phyloP scores from a whole-genome alignment of 1,139 yeast genomes.

The Taiozyma sp. region DNA sequence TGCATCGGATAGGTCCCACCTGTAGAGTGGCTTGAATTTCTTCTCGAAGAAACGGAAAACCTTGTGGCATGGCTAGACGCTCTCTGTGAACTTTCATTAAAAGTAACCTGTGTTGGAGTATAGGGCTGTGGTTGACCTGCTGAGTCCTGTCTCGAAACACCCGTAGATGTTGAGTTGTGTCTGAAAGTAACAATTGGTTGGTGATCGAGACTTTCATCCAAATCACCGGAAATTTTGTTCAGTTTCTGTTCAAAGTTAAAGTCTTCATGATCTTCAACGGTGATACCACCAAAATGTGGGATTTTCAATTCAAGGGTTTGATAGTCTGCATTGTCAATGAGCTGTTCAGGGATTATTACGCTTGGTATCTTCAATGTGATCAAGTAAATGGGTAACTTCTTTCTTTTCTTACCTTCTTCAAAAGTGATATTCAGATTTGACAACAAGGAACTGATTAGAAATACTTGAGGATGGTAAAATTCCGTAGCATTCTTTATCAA shows the following conservation, averaged over 20 bases:
- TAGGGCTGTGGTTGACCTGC: not conserved
- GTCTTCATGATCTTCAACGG: not conserved
- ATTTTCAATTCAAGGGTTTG: not conserved
- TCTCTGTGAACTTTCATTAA: not conserved
- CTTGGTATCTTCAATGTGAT: conserved; percentile 30
- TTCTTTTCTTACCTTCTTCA: conserved; percentile 22
- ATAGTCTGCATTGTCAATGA: conserved; percentile 15
- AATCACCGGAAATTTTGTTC: not conserved
- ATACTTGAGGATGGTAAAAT: conserved; percentile 53
- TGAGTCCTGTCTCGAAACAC: not conserved
- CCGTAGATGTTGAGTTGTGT: not conserved
- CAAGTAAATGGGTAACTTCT: conserved; percentile 31
- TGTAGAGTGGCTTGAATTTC: not conserved
- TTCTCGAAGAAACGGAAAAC: not conserved
- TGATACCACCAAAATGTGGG: not conserved
- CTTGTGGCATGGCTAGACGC: not conserved
- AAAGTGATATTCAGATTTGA: conserved; percentile 29
- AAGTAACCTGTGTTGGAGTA: not conserved
- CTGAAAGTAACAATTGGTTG: not conserved
- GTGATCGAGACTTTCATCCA: not conserved
- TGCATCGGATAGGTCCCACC: not conserved
- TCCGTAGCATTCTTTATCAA: conserved; percentile 47
- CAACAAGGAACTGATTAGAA: conserved; percentile 35
- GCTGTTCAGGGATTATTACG: conserved; percentile 29
- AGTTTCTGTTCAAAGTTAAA: not conserved